phyloP scores from a whole-genome alignment of 768 basidiomycete genomes.

The Psilocybe tampanensis region DNA sequence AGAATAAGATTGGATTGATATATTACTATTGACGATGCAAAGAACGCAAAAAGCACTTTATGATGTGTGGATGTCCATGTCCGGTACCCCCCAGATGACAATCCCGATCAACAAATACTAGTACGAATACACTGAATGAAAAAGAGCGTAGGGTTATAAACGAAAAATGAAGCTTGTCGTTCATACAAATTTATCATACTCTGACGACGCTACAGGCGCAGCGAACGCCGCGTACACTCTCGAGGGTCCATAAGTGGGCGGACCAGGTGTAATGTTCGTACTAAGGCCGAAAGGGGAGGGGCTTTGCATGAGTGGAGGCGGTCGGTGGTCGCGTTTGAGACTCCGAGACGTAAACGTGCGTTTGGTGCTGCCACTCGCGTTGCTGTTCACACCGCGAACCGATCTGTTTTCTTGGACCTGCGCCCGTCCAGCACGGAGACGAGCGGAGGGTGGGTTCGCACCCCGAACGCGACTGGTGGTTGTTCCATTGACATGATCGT shows the following conservation, averaged over 20 bases:
- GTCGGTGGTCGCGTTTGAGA: constrained; percentile 25
- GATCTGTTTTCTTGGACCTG: constrained; percentile 16
- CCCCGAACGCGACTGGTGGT: constrained; percentile 15
- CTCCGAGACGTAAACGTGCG: constrained; percentile 23
- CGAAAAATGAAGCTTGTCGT: neutral
- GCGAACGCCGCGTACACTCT: constrained; percentile 32
- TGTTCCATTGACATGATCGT: constrained; percentile 11
- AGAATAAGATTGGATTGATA: no score
- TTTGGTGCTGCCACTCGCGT: constrained; percentile 4
- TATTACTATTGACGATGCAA: neutral
- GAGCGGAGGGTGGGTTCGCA: constrained; percentile 13
- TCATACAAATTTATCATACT: constrained; percentile 28
- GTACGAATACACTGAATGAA: neutral
- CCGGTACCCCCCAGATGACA: constrained; percentile 2
- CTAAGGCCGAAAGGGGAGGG: constrained; percentile 27
- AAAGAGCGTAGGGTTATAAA: neutral
- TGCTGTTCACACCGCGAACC: constrained; percentile 14
- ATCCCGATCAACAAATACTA: neutral
- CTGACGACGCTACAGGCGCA: constrained; percentile 23
- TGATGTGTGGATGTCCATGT: neutral
- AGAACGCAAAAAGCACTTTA: neutral
- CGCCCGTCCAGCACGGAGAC: constrained; percentile 12
- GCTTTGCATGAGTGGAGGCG: constrained; percentile 30
- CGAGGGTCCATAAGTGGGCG: constrained; percentile 22
- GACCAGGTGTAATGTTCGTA: constrained; percentile 16